Evolutionary conservation across 257 asterid genomes (phyloP), one percentile per base, ranked within the genome.

Genomic region (Solanum appendiculatum): DNA sequence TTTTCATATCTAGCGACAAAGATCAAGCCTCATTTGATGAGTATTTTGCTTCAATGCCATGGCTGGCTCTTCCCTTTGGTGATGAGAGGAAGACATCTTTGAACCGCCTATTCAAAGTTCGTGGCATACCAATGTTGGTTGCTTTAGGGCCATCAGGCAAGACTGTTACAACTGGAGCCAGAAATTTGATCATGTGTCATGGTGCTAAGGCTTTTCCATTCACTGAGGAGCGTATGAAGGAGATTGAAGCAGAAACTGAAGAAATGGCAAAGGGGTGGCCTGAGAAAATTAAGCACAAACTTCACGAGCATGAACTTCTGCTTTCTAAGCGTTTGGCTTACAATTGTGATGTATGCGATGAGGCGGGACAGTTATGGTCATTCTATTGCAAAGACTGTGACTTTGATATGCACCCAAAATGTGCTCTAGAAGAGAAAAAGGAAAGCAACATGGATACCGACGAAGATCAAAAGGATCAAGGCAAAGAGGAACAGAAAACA

Each of bases 11-110:
- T 3, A 94, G 98, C 23, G 99, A 95, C 93, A 83, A 84, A 33
- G 98, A 95, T 75, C 97, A 95, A 80, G 20, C 88, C 58, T 90
- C 98, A 3, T 97, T 97, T 77, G 94, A 95, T 66, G 95, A 93
- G 12, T 97, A 89, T 90, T 97, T 94, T 89, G 89, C 97, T 3
- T 64, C 77, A 60, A 97, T 97, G 99, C 99, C 98, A 51, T 97
- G 99, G 99, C 93, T 95, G 34, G 97, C 98, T 18, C 86, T 97
- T 77, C 99, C 99, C 1, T 94, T 91, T 51, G 98, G 98, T 0
- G 99, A 97, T 63, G 69, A 83, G 54, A 91, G 99, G 86, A 94
- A 97, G 88, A 86, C 87, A 69, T 88, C 93, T 1, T 82, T 97
- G 25, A 87, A 91, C 39, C 93, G 93, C 31, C 40, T 78, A 13